Evolutionary conservation across 1,284 basidiomycete genomes (phyloP).

Genomic region (Cryptococcus sp.): DNA sequence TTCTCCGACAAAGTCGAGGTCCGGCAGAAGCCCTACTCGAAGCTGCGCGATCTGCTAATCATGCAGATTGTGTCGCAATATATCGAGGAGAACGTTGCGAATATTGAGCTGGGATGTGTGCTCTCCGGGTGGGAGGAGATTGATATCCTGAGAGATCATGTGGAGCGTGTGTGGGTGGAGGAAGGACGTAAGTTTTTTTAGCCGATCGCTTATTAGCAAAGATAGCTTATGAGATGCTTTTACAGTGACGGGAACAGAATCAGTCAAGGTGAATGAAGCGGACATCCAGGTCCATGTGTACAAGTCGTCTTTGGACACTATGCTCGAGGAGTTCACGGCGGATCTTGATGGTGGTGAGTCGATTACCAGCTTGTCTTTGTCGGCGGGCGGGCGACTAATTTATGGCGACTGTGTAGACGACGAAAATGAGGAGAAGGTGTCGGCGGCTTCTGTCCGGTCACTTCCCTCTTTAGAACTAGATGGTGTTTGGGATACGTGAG

Average conservation of each 20-base stretch:
- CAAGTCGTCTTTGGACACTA: constrained; percentile 65
- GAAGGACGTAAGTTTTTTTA: constrained; percentile 55
- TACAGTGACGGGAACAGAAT: background rate
- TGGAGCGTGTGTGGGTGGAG: constrained; percentile 73
- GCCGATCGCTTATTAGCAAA: background rate
- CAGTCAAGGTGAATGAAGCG: constrained; percentile 18
- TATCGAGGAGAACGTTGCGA: constrained; percentile 60
- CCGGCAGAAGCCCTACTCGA: constrained; percentile 62
- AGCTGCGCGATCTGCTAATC: constrained; percentile 68
- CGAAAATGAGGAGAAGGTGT: constrained; percentile 66
- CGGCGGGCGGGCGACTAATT: too few species aligned
- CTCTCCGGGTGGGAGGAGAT: constrained; percentile 51
- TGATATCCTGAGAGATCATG: constrained; percentile 64
- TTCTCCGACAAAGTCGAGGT: constrained; percentile 66
- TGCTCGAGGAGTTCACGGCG: constrained; percentile 73
- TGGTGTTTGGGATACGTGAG: constrained; percentile 70
- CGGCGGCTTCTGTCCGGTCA: constrained; percentile 80
- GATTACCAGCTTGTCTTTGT: background rate
- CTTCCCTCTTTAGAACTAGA: constrained; percentile 79
- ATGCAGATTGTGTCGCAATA: constrained; percentile 61
- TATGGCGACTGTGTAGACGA: constrained; percentile 43
- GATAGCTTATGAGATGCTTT: background rate
- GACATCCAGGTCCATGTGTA: constrained; percentile 81
- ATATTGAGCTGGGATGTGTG: constrained; percentile 32
- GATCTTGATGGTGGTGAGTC: constrained; percentile 51